Conservation (phyloP, 768 basidiomycete species). For the Lactarius quietus region DNA sequence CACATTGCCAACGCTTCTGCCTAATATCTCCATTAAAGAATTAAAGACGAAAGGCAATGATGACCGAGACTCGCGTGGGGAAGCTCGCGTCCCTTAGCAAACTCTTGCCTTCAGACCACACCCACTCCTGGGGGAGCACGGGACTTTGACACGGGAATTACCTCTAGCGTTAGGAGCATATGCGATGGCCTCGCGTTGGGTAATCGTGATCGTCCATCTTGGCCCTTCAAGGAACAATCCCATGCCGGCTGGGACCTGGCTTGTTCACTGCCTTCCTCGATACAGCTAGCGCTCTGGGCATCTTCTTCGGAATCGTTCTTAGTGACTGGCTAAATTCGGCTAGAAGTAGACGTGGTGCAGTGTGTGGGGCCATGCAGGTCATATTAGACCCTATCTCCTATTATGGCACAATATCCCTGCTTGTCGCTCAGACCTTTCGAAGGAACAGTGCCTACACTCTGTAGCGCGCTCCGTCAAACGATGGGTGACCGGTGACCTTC, state of each 20-base stretch:
- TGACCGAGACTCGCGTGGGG: background rate
- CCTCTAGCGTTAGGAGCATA: background rate
- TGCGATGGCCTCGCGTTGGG: background rate
- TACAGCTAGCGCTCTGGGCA: constrained; percentile 6
- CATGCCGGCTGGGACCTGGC: background rate
- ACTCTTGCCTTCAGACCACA: background rate
- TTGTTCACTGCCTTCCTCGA: background rate
- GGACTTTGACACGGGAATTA: background rate
- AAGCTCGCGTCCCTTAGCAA: background rate
- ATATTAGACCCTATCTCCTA: background rate
- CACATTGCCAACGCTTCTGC: background rate
- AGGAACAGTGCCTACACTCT: constrained; percentile 5
- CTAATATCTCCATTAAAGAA: constrained; percentile 22
- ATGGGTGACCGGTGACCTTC: background rate
- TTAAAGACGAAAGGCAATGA: constrained; percentile 7
- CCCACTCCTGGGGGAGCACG: background rate
- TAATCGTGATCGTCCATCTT: background rate
- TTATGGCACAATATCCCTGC: constrained; percentile 13
- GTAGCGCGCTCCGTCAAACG: background rate
- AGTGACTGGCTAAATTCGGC: background rate
- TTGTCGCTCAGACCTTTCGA: background rate
- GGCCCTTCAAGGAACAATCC: background rate
- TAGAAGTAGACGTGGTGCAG: constrained; percentile 10
- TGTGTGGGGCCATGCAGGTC: constrained; percentile 20
- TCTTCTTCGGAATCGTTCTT: constrained; percentile 5